Base-by-base conservation (phyloP, 345 rosid species). In the Populus pruinosa region DNA sequence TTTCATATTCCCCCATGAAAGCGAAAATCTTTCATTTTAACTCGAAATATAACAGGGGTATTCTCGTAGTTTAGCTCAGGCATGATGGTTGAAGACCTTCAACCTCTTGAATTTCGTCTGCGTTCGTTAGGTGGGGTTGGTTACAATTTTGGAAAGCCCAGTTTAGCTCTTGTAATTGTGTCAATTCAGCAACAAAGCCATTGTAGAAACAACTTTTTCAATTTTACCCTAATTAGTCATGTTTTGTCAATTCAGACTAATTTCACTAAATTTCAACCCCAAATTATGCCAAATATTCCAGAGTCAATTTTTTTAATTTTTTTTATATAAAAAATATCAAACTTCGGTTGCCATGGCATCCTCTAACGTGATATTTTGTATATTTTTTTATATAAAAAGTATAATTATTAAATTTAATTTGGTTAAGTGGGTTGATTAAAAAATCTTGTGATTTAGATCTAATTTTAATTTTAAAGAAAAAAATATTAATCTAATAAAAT, bases 291-390 rank as follows among this genome's bases (percentile, higher is more conserved):
- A 7, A 8, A 21, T 55, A 20, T 55, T 8, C 9, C 12, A 8
- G 3, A 41, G 44, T 0, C 12, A 0, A 27, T 27, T 2, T 41
- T 41, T 2, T 41, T 41, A 31, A 0, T 0, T 0, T 2, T 41
- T 41, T 2, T 41, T 41, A 2, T 35, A 7, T 41, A 8, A 1
- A 39, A 8, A 39, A 1, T 8, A 39, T 2, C 33, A 31, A 31
- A 31, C 33, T 31, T 31, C 3, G 11, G 43, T 39, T 39, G 8
- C 43, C 43, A 39, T 39, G 41, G 43, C 43, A 8, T 39, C 11
- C 11, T 39, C 43, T 39, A 8, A 1, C 9, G 9, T 39, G 43
- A 39, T 39, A 39, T 11, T 11, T 39, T 39, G 9, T 41, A 41
- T 41, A 3, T 41, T 41, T 8, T 41, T 8, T 41, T 10, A 0